phyloP scores from a whole-genome alignment of 2,329 filamentous ascomycete genomes.

The Pseudocercospora eumusae region DNA sequence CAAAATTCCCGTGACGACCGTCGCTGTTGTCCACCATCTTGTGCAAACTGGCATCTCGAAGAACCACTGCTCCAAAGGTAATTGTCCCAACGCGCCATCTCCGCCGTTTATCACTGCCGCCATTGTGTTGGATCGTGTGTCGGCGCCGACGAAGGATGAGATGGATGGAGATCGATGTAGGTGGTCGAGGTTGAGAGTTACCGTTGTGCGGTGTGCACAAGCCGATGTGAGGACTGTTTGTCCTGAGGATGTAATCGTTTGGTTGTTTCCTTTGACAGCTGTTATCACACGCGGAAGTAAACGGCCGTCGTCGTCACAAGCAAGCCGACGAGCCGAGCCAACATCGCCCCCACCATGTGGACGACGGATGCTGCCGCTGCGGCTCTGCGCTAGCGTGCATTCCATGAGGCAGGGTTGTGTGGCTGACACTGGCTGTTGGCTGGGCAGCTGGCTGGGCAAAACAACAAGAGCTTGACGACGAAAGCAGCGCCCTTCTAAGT shows the following conservation, averaged over 20 bases:
- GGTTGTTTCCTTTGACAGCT: conserved; percentile 9
- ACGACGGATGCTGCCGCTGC: background rate
- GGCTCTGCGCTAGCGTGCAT: conserved; percentile 10
- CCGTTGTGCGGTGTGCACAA: background rate
- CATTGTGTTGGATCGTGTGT: conserved; percentile 43
- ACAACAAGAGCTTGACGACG: conserved; percentile 4
- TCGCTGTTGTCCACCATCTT: conserved; percentile 93
- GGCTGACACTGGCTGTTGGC: conserved; percentile 7
- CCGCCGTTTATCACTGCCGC: conserved; percentile 47
- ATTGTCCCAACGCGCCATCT: conserved; percentile 51
- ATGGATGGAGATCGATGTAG: background rate
- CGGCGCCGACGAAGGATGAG: background rate
- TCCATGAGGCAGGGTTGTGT: conserved; percentile 9
- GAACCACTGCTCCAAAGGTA: conserved; percentile 96
- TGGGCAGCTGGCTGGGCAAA: conserved; percentile 4
- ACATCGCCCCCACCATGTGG: conserved; percentile 6
- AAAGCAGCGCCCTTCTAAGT: background rate
- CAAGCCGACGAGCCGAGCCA: conserved; percentile 1
- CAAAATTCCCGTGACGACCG: conserved; percentile 79
- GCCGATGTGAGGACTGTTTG: background rate
- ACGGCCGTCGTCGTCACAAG: background rate
- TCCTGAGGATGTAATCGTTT: background rate
- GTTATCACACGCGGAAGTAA: conserved; percentile 11
- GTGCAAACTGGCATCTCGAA: conserved; percentile 98
- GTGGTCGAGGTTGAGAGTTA: background rate